phyloP scores from a whole-genome alignment of 2,329 filamentous ascomycete genomes.

The Alternaria postmessia region DNA sequence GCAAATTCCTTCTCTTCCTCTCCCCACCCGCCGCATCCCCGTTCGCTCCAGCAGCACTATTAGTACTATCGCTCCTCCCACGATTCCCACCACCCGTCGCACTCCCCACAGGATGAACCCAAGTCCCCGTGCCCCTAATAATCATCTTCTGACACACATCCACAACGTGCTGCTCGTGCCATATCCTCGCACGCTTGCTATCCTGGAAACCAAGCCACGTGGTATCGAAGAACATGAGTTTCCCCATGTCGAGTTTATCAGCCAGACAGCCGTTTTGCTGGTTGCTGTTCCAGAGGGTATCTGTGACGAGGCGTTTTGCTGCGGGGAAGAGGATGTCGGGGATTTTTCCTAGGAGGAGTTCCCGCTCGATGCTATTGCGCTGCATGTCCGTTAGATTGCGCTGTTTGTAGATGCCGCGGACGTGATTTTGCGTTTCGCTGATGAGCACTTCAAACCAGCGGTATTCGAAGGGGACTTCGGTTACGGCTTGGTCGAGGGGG shows the following conservation, averaged over 20 bases:
- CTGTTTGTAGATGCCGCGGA: slow-evolving; percentile 65
- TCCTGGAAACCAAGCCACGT: slow-evolving; percentile 72
- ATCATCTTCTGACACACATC: slow-evolving; percentile 65
- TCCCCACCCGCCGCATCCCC: not conserved
- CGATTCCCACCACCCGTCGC: slow-evolving; percentile 17
- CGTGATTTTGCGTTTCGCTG: slow-evolving; percentile 70
- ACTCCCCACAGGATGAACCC: slow-evolving; percentile 29
- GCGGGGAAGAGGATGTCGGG: slow-evolving; percentile 60
- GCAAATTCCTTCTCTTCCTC: slow-evolving; percentile 31
- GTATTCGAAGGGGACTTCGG: slow-evolving; percentile 54
- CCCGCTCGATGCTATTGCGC: slow-evolving; percentile 60
- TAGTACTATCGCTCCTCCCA: slow-evolving; percentile 32
- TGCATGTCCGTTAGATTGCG: slow-evolving; percentile 55
- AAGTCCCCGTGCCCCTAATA: slow-evolving; percentile 41
- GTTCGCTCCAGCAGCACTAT: slow-evolving; percentile 15
- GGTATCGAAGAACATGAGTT: slow-evolving; percentile 77
- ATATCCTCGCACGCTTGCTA: slow-evolving; percentile 65
- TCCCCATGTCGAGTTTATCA: slow-evolving; percentile 68
- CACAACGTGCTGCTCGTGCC: slow-evolving; percentile 67
- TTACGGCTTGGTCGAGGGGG: slow-evolving; percentile 44
- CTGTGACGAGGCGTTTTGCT: slow-evolving; percentile 58
- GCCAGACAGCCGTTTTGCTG: slow-evolving; percentile 58
- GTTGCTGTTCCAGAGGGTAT: slow-evolving; percentile 47
- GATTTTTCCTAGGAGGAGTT: slow-evolving; percentile 61
- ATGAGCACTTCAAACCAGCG: slow-evolving; percentile 58